Conservation (phyloP, 225 moss, liverwort and hornwort species). For the Pseudoscleropodium purum region DNA sequence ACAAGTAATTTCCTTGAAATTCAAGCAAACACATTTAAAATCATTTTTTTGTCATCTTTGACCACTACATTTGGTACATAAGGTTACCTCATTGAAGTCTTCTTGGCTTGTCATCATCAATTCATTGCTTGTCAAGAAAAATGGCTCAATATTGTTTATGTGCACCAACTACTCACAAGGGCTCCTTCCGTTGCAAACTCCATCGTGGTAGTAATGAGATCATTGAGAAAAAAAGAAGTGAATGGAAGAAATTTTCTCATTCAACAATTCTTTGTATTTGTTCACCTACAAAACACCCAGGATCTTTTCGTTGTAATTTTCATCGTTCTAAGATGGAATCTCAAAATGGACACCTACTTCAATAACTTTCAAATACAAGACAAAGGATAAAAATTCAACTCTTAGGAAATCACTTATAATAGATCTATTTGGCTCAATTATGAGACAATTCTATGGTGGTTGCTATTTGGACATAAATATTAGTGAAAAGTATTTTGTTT, state of each 20-base stretch:
- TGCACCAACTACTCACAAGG: neutral
- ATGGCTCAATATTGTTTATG: neutral
- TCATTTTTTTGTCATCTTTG: neutral
- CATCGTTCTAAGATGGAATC: neutral
- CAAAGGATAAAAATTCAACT: neutral
- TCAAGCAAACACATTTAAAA: neutral
- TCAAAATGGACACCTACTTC: neutral
- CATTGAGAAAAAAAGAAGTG: too few species aligned
- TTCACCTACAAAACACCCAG: accelerated
- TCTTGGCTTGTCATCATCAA: neutral
- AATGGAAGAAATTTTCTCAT: neutral
- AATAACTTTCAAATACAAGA: neutral
- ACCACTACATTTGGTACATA: neutral
- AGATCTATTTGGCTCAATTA: neutral
- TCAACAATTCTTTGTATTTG: neutral
- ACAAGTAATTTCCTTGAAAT: too few species aligned
- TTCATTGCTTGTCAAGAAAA: neutral
- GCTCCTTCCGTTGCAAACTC: too few species aligned
- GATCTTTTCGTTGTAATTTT: neutral
- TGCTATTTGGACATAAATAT: neutral
- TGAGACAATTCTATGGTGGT: neutral
- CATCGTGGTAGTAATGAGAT: neutral
- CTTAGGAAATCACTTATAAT: neutral
- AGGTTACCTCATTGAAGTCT: neutral
- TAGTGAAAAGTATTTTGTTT: neutral